A percentile compares a stretch with the other conserved stretches of the same genome.
phyloP scores from a whole-genome alignment of 106 monocot species.

The Platanthera guangdongensis region DNA sequence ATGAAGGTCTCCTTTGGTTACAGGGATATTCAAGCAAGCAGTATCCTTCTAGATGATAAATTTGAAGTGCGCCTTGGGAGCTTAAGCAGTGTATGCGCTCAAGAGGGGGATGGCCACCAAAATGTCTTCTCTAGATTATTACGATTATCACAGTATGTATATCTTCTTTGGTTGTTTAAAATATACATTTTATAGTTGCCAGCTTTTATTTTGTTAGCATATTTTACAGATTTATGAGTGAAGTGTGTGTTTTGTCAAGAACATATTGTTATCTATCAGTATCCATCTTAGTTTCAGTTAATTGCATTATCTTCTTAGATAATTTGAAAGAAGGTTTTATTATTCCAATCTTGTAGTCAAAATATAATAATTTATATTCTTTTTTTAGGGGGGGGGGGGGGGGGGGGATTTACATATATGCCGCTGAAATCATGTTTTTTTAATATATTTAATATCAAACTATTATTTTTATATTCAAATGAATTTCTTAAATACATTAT shows the following conservation, averaged over 20 bases:
- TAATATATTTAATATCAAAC: too few species aligned
- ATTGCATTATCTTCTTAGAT: neutral
- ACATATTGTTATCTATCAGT: neutral
- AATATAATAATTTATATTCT: neutral
- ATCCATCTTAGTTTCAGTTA: neutral
- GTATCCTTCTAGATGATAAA: conserved; percentile 70
- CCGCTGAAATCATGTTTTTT: too few species aligned
- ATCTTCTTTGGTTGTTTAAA: neutral
- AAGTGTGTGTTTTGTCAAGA: neutral
- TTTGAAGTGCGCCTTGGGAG: conserved; percentile 70
- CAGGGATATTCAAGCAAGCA: conserved; percentile 64
- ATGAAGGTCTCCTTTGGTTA: conserved; percentile 2
- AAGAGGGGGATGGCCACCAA: conserved; percentile 44
- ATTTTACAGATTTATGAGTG: neutral
- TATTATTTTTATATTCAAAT: too few species aligned
- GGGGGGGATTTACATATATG: too few species aligned
- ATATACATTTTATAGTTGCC: neutral
- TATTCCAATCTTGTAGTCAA: neutral
- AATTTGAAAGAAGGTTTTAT: neutral
- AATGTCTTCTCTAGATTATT: conserved; percentile 45
- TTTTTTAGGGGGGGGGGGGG: too few species aligned
- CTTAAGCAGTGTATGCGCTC: conserved; percentile 37
- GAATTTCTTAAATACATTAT: too few species aligned
- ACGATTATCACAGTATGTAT: conserved; percentile 39
- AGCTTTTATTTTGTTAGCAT: neutral